Conservation (phyloP, 148 eudicot species). For the Limonium bicolor region DNA sequence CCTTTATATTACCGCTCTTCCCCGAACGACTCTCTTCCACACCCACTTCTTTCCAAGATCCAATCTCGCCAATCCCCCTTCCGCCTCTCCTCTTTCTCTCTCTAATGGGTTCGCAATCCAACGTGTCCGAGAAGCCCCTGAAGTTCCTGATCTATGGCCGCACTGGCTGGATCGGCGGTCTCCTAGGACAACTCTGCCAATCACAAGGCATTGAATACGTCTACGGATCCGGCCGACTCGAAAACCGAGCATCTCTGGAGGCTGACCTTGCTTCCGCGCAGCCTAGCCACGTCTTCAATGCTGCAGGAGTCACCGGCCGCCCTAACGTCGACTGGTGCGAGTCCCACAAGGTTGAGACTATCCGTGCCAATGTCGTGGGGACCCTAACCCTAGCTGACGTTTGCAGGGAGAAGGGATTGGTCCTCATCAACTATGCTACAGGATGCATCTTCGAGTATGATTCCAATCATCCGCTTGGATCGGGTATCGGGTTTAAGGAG, state of each 20-base stretch:
- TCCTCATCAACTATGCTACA: slow-evolving; percentile 60
- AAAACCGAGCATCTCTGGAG: slow-evolving; percentile 36
- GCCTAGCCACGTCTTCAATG: slow-evolving; percentile 83
- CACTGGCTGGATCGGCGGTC: slow-evolving; percentile 83
- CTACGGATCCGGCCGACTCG: slow-evolving; percentile 61
- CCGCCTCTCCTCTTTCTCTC: not conserved
- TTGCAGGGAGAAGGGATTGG: slow-evolving; percentile 36
- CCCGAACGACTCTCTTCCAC: too few species aligned
- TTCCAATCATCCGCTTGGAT: slow-evolving; percentile 33
- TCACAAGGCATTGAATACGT: slow-evolving; percentile 36
- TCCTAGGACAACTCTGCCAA: slow-evolving; percentile 52
- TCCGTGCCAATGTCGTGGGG: slow-evolving; percentile 64
- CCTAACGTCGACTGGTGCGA: slow-evolving; percentile 89
- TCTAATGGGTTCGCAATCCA: slow-evolving; percentile 24
- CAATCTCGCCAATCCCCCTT: slow-evolving; percentile 1
- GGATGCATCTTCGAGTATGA: slow-evolving; percentile 88
- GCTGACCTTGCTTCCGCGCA: slow-evolving; percentile 26
- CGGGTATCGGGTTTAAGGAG: slow-evolving; percentile 76
- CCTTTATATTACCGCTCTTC: too few species aligned
- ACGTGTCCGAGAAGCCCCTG: slow-evolving; percentile 16
- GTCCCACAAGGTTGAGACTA: slow-evolving; percentile 70
- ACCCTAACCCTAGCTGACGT: slow-evolving; percentile 71
- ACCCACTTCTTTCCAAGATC: too few species aligned
- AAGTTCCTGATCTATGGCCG: slow-evolving; percentile 81
- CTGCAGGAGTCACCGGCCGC: slow-evolving; percentile 82